Evolutionary conservation across 1,139 yeast species (phyloP), one percentile per base, ranked within the genome.

Genomic region (Meyerozyma athensensis): DNA sequence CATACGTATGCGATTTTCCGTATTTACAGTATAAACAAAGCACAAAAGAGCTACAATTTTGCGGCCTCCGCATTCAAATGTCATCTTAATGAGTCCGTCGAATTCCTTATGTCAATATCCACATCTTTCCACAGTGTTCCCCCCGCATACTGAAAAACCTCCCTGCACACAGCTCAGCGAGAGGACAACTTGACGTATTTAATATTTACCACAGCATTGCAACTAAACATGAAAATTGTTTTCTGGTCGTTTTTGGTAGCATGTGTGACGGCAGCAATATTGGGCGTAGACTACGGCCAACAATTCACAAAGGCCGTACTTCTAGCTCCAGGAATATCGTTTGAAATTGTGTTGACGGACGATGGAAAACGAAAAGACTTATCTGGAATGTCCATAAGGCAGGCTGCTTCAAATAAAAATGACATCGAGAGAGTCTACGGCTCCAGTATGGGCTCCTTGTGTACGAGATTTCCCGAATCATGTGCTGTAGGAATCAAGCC

Each of bases 281-380:
- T 92, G 36, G 97, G 97, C 19, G 69, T 92, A 34, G 99, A 92
- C 58, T 82, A 76, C 54, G 98, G 99, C 38, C 84, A 86, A 42
- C 95, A 89, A 54, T 85, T 72, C 66, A 79, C 92, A 26, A 92
- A 94, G 58, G 87, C 96, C 2, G 86, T 84, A 36, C 68, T 92
- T 38, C 83, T 94, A 35, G 96, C 97, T 0, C 97, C 97, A 0
- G 87, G 90, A 7, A 78, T 89, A 21, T 84, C 90, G 14, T 81
- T 89, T 56, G 98, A 92, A 53, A 74, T 92, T 35, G 83, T 92
- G 9, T 65, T 92, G 43, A 86, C 97, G 4, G 83, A 86, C 30
- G 97, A 92, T 53, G 86, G 96, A 6, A 87, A 89, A 59, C 73
- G 98, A 42, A 92, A 92, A 57, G 97, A 92, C 52, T 68, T 80